These are phyloP conservation scores for Flammula alnicola DNA, from an alignment of 1,284 basidiomycete genomes.

Conservation along the genomic window DNA sequence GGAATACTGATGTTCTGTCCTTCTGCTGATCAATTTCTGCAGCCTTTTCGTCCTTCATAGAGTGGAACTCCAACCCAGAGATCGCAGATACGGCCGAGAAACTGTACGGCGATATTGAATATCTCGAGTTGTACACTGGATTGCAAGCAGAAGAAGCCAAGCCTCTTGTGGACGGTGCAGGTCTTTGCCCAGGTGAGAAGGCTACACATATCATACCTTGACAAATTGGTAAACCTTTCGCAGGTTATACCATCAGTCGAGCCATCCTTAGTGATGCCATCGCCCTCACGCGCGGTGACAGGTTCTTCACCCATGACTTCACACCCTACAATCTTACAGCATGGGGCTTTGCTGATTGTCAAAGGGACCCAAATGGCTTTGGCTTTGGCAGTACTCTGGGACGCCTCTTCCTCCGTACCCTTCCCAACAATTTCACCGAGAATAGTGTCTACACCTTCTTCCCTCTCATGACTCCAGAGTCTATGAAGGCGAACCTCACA, in stretches of 20 bases:
- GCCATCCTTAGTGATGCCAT: constrained; percentile 91
- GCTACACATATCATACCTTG: not conserved
- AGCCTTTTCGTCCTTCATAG: constrained; percentile 71
- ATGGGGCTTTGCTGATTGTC: constrained; percentile 83
- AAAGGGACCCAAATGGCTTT: constrained; percentile 67
- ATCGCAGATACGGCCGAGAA: constrained; percentile 77
- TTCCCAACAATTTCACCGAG: constrained; percentile 71
- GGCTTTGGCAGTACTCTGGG: constrained; percentile 79
- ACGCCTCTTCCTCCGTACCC: constrained; percentile 71
- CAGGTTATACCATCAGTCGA: constrained; percentile 83
- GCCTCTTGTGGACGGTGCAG: constrained; percentile 76
- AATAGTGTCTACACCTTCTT: constrained; percentile 85
- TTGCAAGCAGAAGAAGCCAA: constrained; percentile 77
- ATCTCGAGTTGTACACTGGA: constrained; percentile 83
- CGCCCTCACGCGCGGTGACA: constrained; percentile 81
- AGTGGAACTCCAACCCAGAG: constrained; percentile 83
- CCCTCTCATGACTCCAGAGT: constrained; percentile 78
- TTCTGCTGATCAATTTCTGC: constrained; percentile 2
- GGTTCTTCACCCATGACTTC: constrained; percentile 84
- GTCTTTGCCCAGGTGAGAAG: constrained; percentile 74
- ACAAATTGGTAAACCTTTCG: not conserved
- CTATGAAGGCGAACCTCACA: constrained; percentile 64
- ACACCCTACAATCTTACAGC: constrained; percentile 82
- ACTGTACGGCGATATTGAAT: constrained; percentile 77
- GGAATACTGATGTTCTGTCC: constrained; percentile 1